Evolutionary conservation across 2,329 filamentous ascomycete genomes (phyloP), one percentile per base, ranked within the genome.

Genomic region (Aaosphaeria arxii): DNA sequence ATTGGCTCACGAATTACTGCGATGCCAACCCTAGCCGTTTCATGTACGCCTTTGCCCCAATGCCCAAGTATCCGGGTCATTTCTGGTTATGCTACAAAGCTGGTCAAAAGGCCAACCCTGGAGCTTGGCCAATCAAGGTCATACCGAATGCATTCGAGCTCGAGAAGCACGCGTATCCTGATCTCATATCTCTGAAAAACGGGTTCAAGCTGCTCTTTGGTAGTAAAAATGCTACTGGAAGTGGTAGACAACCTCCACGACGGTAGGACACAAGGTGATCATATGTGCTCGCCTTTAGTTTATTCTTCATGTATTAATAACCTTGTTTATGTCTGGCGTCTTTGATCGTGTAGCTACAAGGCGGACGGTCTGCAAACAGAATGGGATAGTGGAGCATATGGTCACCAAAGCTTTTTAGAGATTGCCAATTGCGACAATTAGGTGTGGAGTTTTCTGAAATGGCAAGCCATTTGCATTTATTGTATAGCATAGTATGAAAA

Each of bases 51-150:
- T 97, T 99, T 78, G 97, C 92, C 78, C 86, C 96, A 67, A 91
- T 97, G 67, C 81, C 87, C 32, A 91, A 91, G 71, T 87, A 92
- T 67, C 89, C 94, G 0, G 94, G 94, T 32, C 96, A 96, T 76
- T 99, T 99, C 74, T 87, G 85, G 75, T 82, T 99, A 38, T 95
- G 91, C 76, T 99, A 96, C 83, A 97, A 97, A 76, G 89, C 91
- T 28, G 92, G 89, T 52, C 81, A 86, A 59, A 78, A 80, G 43
- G 87, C 89, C 3, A 80, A 78, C 40, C 83, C 92, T 45, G 85
- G 88, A 54, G 85, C 84, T 42, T 91, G 92, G 86, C 83, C 85
- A 5, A 89, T 99, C 55, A 91, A 94, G 60, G 86, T 96, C 35
- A 88, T 97, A 13, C 94, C 94, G 2, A 88, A 95, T 62, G 94